Conservation (phyloP, 169 alveolate genomes). For the Eimeria maxima region DNA sequence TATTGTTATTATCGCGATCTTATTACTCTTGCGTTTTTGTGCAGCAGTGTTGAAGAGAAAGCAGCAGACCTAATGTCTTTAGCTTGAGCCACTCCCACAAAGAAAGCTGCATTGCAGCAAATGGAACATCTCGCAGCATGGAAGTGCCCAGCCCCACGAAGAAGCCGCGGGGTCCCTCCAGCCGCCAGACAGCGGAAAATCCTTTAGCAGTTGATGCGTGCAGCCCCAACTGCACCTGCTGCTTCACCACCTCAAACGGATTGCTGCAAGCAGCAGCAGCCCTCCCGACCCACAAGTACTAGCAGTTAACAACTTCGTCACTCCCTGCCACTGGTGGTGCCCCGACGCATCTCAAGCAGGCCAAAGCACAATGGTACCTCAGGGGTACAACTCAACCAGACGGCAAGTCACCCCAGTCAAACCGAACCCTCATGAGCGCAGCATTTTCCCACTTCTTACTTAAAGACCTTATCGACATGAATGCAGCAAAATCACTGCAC, state of each 20-base stretch:
- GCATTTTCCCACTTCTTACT: neutral
- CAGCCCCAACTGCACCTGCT: constrained; percentile 93
- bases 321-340: neutral
- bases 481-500: neutral
- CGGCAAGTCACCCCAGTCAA: neutral
- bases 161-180: constrained; percentile 91
- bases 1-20: too few species aligned
- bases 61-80: constrained; percentile 24
- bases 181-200: constrained; percentile 86
- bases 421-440: neutral
- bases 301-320: neutral
- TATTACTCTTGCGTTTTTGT: too few species aligned
- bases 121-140: constrained; percentile 94
- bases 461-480: neutral
- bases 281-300: neutral
- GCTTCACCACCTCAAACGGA: constrained; percentile 96
- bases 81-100: constrained; percentile 87
- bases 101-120: constrained; percentile 94
- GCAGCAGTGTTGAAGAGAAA: neutral
- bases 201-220: constrained; percentile 88
- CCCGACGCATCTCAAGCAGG: neutral
- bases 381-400: neutral
- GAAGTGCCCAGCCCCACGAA: constrained; percentile 92
- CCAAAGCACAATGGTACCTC: neutral
- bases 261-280: constrained; percentile 84